Conservation (phyloP, 1,284 basidiomycete genomes). For the Macrocystidia cucumis region DNA sequence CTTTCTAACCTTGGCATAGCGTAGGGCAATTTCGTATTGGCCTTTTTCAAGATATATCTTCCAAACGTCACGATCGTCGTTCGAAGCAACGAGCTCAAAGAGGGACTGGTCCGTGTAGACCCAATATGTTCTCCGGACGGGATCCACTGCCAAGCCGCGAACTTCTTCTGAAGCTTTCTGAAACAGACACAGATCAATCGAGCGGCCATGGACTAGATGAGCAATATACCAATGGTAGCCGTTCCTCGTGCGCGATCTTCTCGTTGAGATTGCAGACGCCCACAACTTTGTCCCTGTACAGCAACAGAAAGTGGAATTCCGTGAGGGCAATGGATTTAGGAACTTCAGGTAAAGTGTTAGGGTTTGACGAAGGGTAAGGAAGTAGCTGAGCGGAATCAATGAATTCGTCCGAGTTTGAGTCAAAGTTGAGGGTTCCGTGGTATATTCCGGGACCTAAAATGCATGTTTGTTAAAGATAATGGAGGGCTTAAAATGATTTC, state of each 20-base stretch:
- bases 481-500: constrained; percentile 14
- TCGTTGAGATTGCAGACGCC: constrained; percentile 82
- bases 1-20: constrained; percentile 67
- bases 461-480: constrained; percentile 9
- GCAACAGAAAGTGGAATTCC: constrained; percentile 87
- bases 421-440: constrained; percentile 69
- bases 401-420: constrained; percentile 62
- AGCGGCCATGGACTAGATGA: constrained; percentile 5
- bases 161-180: constrained; percentile 73
- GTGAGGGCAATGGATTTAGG: constrained; percentile 81
- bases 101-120: constrained; percentile 87
- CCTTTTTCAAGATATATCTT: constrained; percentile 79
- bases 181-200: constrained; percentile 1
- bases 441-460: constrained; percentile 74
- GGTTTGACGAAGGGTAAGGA: constrained; percentile 64
- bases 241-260: constrained; percentile 78
- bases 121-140: constrained; percentile 90
- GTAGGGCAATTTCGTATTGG: constrained; percentile 72
- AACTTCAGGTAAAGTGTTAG: constrained; percentile 24
- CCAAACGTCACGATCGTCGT: constrained; percentile 96
- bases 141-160: constrained; percentile 73
- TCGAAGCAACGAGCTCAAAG: constrained; percentile 81
- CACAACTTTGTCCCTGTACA: constrained; percentile 77
- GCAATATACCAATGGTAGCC: constrained; percentile 64
- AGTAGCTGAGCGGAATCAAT: constrained; percentile 72